Base-by-base conservation (phyloP, 441 rosid species). In the Hura crepitans region DNA sequence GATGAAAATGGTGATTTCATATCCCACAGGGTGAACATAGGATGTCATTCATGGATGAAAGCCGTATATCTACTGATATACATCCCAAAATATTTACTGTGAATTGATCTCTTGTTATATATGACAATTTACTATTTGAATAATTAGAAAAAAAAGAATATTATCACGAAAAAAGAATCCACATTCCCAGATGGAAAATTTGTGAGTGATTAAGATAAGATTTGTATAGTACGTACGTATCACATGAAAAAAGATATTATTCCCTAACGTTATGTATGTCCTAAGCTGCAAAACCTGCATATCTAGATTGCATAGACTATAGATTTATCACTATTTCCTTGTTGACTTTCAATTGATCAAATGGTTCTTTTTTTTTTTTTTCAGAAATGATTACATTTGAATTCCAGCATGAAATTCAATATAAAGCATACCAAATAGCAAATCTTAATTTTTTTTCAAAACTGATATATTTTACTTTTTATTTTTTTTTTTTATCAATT, bases 191-290 rank as follows among this genome's bases (percentile, higher is more conserved):
- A 25, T 20, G 20, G 22, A 42, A 45, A 23, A 18, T 64, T n/a
- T n/a, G 35, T 25, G 43, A 18, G 1, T 42, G 4, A 23, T 15
- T 62, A 18, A 13, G 22, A 10, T 27, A 46, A 63, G 25, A 27
- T 27, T n/a, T n/a, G 25, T 15, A 45, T 18, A 7, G 42, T 64
- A 28, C 55, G 42, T 64, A 28, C 55, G 13, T 17, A 64, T 47
- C 69, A 31, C n/a, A 30, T 30, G 58, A n/a, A 65, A 65, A 30
- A 18, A 49, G 30, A 49, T 43, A 30, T 65, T 31, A 50, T 65
- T 65, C 69, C 20, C 58, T 20, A 35, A 35, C 7, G 39, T 1
- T 4, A 35, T 5, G 12, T 9, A 37, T 64, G 27, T 47, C 69
- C 69, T 65, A 30, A 39, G 0, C 45, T 49, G 57, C 58, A 30